Evolutionary conservation across 1,284 basidiomycete species (phyloP).

Genomic region (Sanghuangporus weigelae): DNA sequence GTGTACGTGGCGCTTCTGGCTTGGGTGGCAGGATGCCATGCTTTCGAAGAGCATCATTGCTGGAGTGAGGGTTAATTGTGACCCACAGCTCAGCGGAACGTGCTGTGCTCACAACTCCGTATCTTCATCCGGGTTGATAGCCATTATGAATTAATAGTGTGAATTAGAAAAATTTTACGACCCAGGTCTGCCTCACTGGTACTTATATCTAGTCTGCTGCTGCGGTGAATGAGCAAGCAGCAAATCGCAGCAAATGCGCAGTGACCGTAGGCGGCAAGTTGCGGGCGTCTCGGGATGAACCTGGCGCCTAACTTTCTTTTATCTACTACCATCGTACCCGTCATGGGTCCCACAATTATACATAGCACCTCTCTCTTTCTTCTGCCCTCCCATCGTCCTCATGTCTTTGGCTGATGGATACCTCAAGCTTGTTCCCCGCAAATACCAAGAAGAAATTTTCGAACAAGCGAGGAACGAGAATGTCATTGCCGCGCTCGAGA

Average conservation of each 20-base stretch:
- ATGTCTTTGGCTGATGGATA: slow-evolving; percentile 9
- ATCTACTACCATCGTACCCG: neutral
- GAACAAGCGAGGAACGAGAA: slow-evolving; percentile 62
- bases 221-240: neutral
- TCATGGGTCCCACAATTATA: neutral
- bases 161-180: neutral
- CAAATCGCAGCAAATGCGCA: slow-evolving; percentile 9
- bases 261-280: slow-evolving; percentile 1
- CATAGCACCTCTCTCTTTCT: neutral
- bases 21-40: slow-evolving; percentile 85
- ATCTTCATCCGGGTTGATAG: slow-evolving; percentile 80
- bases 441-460: slow-evolving; percentile 74
- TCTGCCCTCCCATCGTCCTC: neutral
- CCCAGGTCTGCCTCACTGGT: neutral
- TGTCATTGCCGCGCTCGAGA: slow-evolving; percentile 73
- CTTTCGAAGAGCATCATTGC: slow-evolving; percentile 89
- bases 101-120: slow-evolving; percentile 79
- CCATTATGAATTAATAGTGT: slow-evolving; percentile 34
- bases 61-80: slow-evolving; percentile 28
- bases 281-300: neutral
- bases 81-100: neutral
- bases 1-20: slow-evolving; percentile 60
- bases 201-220: neutral
- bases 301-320: neutral
- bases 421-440: slow-evolving; percentile 39